These are phyloP conservation scores for Phytophthora rubi DNA, from an alignment of 352 stramenopile species.

Conservation along the genomic window DNA sequence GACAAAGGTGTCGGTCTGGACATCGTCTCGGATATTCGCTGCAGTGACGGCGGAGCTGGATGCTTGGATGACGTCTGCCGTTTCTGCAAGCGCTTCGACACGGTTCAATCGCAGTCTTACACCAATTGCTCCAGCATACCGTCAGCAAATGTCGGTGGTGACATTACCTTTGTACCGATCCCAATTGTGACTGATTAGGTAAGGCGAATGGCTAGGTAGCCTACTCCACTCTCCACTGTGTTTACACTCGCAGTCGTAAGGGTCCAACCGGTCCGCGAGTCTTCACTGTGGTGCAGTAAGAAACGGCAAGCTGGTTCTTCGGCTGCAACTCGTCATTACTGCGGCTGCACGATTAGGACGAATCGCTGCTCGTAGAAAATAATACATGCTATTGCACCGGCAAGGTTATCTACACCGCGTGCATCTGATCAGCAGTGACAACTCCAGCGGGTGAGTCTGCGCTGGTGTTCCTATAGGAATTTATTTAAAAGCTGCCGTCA, in stretches of 20 bases:
- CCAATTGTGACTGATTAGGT: constrained; percentile 19
- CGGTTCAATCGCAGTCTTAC: constrained; percentile 41
- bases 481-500: too few relatives aligned
- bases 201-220: too few relatives aligned
- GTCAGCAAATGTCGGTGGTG: constrained; percentile 19
- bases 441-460: too few relatives aligned
- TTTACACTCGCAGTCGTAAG: too few relatives aligned
- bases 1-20: constrained; percentile 45
- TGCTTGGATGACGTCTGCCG: constrained; percentile 41
- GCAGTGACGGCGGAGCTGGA: constrained; percentile 40
- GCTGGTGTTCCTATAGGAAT: too few relatives aligned
- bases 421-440: too few relatives aligned
- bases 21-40: constrained; percentile 46
- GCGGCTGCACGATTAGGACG: not conserved
- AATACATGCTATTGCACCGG: too few relatives aligned
- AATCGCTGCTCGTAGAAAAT: not conserved
- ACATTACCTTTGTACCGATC: constrained; percentile 42
- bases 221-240: too few relatives aligned
- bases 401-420: too few relatives aligned
- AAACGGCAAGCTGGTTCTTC: constrained; percentile 6
- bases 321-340: not conserved
- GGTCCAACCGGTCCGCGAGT: not conserved
- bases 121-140: constrained; percentile 32
- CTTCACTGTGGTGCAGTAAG: not conserved
- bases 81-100: constrained; percentile 45